A percentile compares a stretch with the other conserved stretches of the same genome.
These are phyloP conservation scores for Mycena galopus DNA, from an alignment of 768 basidiomycete genomes.

Conservation along the genomic window DNA sequence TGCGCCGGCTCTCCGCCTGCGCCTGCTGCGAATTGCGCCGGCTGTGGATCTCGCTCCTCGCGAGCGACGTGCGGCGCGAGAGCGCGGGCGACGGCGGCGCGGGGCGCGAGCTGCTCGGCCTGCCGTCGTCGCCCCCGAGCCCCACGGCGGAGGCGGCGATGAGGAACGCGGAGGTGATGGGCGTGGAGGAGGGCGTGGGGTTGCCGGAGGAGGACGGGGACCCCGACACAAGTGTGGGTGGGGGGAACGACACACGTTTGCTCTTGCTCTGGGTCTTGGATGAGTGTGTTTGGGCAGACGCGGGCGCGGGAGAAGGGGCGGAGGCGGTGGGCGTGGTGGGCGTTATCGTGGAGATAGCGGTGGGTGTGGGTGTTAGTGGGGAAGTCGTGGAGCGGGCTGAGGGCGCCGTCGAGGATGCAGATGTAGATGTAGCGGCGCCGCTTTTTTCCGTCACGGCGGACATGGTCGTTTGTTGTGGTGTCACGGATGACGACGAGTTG, in stretches of 20 bases:
- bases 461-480: too few relatives aligned
- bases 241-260: constrained; percentile 34
- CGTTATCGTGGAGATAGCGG: neutral
- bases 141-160: constrained; percentile 2
- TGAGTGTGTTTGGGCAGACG: too few relatives aligned
- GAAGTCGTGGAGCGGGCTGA: neutral
- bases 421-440: neutral
- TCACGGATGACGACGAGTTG: neutral
- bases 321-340: neutral
- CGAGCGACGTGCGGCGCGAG: constrained; percentile 58
- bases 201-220: neutral
- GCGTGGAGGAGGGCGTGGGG: constrained; percentile 25
- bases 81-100: constrained; percentile 72
- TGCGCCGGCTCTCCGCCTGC: too few relatives aligned
- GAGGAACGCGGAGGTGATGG: constrained; percentile 5
- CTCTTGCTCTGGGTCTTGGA: too few relatives aligned
- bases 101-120: constrained; percentile 60
- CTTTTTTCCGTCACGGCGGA: too few relatives aligned
- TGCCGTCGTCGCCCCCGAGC: constrained; percentile 43
- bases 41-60: neutral
- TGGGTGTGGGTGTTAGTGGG: neutral
- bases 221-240: neutral
- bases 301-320: neutral
- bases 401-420: neutral
- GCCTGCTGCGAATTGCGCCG: neutral